A percentile compares a stretch with the other conserved stretches of the same genome.
Evolutionary conservation across 2,329 filamentous ascomycete species (phyloP).

Genomic region (Cercospora sp.): DNA sequence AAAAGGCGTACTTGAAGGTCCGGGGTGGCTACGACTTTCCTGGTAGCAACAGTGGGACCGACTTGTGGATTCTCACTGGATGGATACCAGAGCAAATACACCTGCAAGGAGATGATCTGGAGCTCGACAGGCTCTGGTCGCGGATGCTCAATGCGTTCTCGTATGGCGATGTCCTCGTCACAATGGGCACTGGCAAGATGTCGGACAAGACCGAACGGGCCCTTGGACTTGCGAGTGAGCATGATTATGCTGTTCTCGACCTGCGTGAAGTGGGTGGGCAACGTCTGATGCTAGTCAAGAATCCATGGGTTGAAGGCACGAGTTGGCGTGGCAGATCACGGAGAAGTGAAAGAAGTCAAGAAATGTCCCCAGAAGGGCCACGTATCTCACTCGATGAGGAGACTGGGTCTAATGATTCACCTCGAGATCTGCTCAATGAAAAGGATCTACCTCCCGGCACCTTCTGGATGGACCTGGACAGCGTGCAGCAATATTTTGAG

Average conservation of each 20-base stretch:
- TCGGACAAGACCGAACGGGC: conserved; percentile 73
- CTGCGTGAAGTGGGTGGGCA: conserved; percentile 65
- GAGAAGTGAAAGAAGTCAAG: conserved; percentile 3
- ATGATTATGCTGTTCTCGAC: conserved; percentile 90
- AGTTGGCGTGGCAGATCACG: conserved; percentile 61
- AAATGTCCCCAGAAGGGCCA: conserved; percentile 12
- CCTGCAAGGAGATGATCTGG: conserved; percentile 79
- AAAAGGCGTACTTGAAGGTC: conserved; percentile 96
- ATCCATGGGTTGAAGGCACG: conserved; percentile 87
- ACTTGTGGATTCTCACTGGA: conserved; percentile 86
- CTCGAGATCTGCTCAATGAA: conserved; percentile 41
- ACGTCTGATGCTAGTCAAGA: conserved; percentile 80
- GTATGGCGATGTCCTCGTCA: conserved; percentile 79
- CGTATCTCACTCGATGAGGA: conserved; percentile 32
- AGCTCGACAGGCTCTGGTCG: conserved; percentile 74
- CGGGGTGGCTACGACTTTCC: conserved; percentile 96
- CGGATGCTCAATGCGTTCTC: conserved; percentile 73
- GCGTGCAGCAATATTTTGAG: conserved; percentile 87
- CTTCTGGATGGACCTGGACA: conserved; percentile 90
- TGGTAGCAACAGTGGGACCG: conserved; percentile 93
- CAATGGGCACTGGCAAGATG: conserved; percentile 84
- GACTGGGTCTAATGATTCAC: conserved; percentile 33
- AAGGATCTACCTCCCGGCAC: conserved; percentile 63
- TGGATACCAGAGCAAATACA: conserved; percentile 98
- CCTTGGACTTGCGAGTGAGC: conserved; percentile 80